phyloP scores from a whole-genome alignment of 129 eudicot species.

The Daucus carota region DNA sequence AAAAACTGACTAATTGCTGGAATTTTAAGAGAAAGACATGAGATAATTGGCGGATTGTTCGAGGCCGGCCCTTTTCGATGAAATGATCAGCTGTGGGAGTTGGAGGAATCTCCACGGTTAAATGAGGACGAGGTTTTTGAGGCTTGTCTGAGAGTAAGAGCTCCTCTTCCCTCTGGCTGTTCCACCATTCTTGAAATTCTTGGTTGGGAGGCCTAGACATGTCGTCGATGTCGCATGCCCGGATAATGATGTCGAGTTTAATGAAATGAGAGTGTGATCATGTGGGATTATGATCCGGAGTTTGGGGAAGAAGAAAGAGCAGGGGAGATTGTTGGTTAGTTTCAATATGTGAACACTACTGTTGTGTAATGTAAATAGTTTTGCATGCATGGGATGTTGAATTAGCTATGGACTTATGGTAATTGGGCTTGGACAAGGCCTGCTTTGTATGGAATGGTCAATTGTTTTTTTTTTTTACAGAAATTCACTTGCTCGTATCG shows the following conservation, averaged over 20 bases:
- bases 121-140: conserved; percentile 13
- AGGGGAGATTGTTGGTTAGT: background rate
- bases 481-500: no score
- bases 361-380: background rate
- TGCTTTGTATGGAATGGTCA: background rate
- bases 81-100: conserved; percentile 18
- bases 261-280: background rate
- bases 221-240: background rate
- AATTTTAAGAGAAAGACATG: conserved; percentile 42
- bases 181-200: conserved; percentile 95
- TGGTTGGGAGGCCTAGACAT: conserved; percentile 78
- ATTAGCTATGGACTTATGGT: background rate
- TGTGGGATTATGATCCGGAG: background rate
- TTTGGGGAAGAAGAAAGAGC: background rate
- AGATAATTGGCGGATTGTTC: conserved; percentile 60
- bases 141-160: conserved; percentile 15
- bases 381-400: background rate
- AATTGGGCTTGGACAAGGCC: background rate
- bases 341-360: background rate
- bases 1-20: conserved; percentile 32
- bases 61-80: conserved; percentile 44
- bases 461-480: no score
- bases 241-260: background rate
- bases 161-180: conserved; percentile 41
- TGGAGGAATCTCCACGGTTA: conserved; percentile 33